Evolutionary conservation across 2,329 filamentous ascomycete genomes (phyloP), one percentile per base, ranked within the genome.

Genomic region (Pseudocercospora cruenta): DNA sequence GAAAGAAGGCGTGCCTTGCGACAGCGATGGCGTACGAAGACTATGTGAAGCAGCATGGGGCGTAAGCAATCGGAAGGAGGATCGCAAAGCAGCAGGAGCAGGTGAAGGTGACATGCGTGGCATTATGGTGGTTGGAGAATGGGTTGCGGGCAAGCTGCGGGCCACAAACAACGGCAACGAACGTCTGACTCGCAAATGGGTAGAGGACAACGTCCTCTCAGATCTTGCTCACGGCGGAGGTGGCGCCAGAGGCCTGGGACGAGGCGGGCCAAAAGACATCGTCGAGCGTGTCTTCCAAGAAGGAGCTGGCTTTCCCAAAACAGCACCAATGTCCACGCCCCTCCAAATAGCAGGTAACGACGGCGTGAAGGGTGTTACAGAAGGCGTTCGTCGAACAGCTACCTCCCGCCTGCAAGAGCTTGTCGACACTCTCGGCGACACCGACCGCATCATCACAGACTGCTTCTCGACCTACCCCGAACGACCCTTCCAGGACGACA

Each of bases 401-500:
- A 91, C 92, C 83, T 86, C 90, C 54, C 86, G 90, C 16, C 81
- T 94, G 16, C 82, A 87, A 54, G 88, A 93, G 73, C 92, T 95
- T 86, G 83, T 94, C 31, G 90, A 94, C 68, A 91, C 91, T 0
- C 90, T 89, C 74, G 92, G 91, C 45, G 92, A 95, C 66, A 87
- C 89, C 53, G 91, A 93, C 75, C 87, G 90, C 66, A 90, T 96
- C 73, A 84, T 94, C 75, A 89, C 88, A 19, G 91, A 98, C 68
- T 90, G 96, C 72, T 97, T 97, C 75, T 84, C 91, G 22, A 87
- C 91, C 70, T 99, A 97, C 77, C 93, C 94, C 0, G 88, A 88
- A 49, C 91, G 93, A 72, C 89, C 93, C 21, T 99, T 91, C 79
- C 96, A 97, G 80, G 95, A 99, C 77, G 95, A 99, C 78, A 91